A percentile compares a stretch with the other conserved stretches of the same genome.
These are phyloP conservation scores for Bolboschoenoplectus hybrid DNA, from an alignment of 202 grass and related monocot species.

Conservation along the genomic window DNA sequence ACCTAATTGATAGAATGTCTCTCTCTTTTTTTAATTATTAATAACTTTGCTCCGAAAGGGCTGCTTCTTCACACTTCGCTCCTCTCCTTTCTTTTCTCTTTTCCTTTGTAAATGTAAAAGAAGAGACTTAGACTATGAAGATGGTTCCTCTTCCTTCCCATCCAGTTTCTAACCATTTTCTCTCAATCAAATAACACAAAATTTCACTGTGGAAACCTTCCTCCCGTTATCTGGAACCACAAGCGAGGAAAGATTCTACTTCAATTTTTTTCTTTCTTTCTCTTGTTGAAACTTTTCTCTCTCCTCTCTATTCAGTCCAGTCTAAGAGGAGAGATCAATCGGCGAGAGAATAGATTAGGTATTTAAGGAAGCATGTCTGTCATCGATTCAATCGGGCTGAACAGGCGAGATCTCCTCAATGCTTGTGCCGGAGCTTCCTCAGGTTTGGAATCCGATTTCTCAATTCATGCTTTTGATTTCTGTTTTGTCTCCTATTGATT, in stretches of 20 bases:
- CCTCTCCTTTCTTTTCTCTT: neutral
- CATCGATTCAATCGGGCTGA: conserved; percentile 27
- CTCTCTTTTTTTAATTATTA: neutral
- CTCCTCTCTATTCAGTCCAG: neutral
- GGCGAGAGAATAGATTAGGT: conserved; percentile 14
- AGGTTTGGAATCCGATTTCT: neutral
- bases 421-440: conserved; percentile 38
- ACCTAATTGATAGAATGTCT: conserved; percentile 1
- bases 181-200: conserved; percentile 7
- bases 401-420: conserved; percentile 36
- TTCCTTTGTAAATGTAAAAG: neutral
- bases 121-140: neutral
- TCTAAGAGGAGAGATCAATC: conserved; percentile 9
- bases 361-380: conserved; percentile 13
- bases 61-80: neutral
- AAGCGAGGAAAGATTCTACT: conserved; percentile 8
- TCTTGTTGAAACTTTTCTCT: neutral
- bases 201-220: neutral
- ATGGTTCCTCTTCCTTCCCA: conserved; percentile 22
- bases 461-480: conserved; percentile 1
- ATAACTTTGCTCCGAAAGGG: neutral
- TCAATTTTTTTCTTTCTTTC: neutral
- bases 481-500: neutral
- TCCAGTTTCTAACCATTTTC: conserved; percentile 19
- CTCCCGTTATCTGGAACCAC: conserved; percentile 8